Evolutionary conservation across 106 monocot species (phyloP), one percentile per base, ranked within the genome.

Genomic region (Agapanthus africanus): DNA sequence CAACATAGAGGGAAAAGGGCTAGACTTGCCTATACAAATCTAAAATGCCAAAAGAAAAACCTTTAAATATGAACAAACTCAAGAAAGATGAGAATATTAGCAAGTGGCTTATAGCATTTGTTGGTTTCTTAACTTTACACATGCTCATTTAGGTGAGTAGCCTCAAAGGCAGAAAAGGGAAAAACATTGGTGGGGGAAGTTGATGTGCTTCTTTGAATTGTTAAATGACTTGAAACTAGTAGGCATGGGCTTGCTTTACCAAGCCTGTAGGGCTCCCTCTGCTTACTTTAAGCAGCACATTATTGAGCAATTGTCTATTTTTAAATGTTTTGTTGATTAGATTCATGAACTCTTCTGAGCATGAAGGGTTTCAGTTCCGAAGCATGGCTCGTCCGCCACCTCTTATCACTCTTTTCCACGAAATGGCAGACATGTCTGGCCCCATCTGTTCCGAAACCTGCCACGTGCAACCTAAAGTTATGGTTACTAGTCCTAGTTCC

Each of bases 261-360:
- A 62, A 62, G 35, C 30, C n/a, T 37, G 62, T 62, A 62, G 62
- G 62, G 62, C 33, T 37, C 36, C 35, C n/a, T 62, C 33, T 62
- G 18, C 62, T 62, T 62, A 62, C 62, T 62, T 62, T 62, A 35
- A 37, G 6, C 62, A 62, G 16, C 36, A 35, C 34, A 62, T 62
- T n/a, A 62, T 62, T 62, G 62, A 13, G 62, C 36, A 37, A 35
- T 62, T 37, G 36, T 47, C 35, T n/a, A 19, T 28, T 62, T 62
- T 35, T 62, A 62, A 28, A 62, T 15, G 36, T 8, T 62, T 2
- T 19, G 16, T 62, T 33, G 5, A 62, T 35, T 35, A 62, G 33
- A 26, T 62, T 33, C 23, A 28, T 11, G 2, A 3, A 21, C 28
- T 31, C 57, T 59, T 59, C 62, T 62, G 62, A 62, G 62, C 19